Conservation (phyloP, 2,329 filamentous ascomycete genomes). For the Ophiostoma fasciatum region DNA sequence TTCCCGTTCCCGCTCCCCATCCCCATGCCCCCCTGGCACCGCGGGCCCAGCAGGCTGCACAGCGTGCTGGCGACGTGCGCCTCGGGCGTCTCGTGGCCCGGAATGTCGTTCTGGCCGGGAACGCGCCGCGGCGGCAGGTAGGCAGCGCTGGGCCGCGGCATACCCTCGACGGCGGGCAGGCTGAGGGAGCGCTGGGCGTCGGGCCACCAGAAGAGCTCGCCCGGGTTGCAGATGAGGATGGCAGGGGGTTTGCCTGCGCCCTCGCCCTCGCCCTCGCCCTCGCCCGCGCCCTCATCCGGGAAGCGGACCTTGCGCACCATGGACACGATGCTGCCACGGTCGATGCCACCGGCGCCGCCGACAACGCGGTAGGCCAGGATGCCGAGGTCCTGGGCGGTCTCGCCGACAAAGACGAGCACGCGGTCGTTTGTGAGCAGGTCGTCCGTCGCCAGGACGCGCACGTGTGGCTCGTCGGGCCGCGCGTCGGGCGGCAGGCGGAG, state of each 20-base stretch:
- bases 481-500: slow-evolving; percentile 46
- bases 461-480: slow-evolving; percentile 34
- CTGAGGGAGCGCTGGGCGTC: slow-evolving; percentile 46
- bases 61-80: slow-evolving; percentile 58
- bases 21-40: slow-evolving; percentile 19
- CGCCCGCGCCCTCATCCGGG: neutral
- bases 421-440: slow-evolving; percentile 42
- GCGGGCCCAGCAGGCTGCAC: slow-evolving; percentile 38
- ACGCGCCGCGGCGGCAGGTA: slow-evolving; percentile 36
- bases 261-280: no score
- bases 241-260: no score
- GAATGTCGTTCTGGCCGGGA: slow-evolving; percentile 42
- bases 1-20: no score
- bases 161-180: slow-evolving; percentile 35
- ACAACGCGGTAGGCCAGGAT: slow-evolving; percentile 56
- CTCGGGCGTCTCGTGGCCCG: slow-evolving; percentile 37
- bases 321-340: slow-evolving; percentile 54
- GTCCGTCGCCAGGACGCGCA: slow-evolving; percentile 49
- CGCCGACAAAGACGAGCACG: slow-evolving; percentile 61
- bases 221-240: slow-evolving; percentile 63
- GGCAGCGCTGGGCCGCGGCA: slow-evolving; percentile 49
- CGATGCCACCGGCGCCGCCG: slow-evolving; percentile 48
- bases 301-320: slow-evolving; percentile 27
- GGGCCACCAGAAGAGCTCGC: slow-evolving; percentile 65
- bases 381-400: slow-evolving; percentile 56